phyloP scores from a whole-genome alignment of 768 basidiomycete species.

The Xerocomellus chrysenteron region DNA sequence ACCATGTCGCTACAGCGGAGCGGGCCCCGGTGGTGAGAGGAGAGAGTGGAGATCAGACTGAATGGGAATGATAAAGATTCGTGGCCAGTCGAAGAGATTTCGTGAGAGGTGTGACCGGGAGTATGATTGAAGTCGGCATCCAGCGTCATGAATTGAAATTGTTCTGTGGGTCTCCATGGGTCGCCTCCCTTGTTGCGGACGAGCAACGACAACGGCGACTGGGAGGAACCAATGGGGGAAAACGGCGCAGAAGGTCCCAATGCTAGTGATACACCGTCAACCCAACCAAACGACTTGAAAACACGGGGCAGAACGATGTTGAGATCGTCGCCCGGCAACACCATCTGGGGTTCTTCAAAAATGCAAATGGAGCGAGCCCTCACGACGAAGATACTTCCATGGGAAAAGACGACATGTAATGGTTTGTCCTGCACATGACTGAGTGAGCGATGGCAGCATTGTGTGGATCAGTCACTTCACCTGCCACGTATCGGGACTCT shows the following conservation, averaged over 20 bases:
- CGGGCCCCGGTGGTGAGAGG: slow-evolving; percentile 43
- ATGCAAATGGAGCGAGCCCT: slow-evolving; percentile 58
- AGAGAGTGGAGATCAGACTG: slow-evolving; percentile 33
- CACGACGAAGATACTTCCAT: slow-evolving; percentile 52
- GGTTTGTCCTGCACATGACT: slow-evolving; percentile 43
- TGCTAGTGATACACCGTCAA: slow-evolving; percentile 54
- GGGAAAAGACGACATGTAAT: slow-evolving; percentile 50
- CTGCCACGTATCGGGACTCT: slow-evolving; percentile 36
- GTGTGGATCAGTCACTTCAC: slow-evolving; percentile 17
- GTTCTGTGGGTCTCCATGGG: slow-evolving; percentile 53
- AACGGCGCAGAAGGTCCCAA: slow-evolving; percentile 5
- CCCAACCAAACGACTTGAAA: slow-evolving; percentile 62
- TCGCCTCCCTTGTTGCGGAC: slow-evolving; percentile 59
- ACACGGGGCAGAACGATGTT: slow-evolving; percentile 32
- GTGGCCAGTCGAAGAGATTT: slow-evolving; percentile 15
- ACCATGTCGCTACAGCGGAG: slow-evolving; percentile 54
- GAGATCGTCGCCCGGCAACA: slow-evolving; percentile 13
- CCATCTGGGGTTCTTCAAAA: slow-evolving; percentile 49
- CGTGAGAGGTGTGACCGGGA: neutral
- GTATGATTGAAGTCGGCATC: slow-evolving; percentile 30
- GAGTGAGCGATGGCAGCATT: slow-evolving; percentile 8
- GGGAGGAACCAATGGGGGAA: neutral
- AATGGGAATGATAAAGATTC: slow-evolving; percentile 50
- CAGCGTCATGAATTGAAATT: slow-evolving; percentile 53
- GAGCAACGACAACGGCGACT: slow-evolving; percentile 45